Base-by-base conservation (phyloP, 2,329 filamentous ascomycete genomes). In the Xylariaceae sp. region DNA sequence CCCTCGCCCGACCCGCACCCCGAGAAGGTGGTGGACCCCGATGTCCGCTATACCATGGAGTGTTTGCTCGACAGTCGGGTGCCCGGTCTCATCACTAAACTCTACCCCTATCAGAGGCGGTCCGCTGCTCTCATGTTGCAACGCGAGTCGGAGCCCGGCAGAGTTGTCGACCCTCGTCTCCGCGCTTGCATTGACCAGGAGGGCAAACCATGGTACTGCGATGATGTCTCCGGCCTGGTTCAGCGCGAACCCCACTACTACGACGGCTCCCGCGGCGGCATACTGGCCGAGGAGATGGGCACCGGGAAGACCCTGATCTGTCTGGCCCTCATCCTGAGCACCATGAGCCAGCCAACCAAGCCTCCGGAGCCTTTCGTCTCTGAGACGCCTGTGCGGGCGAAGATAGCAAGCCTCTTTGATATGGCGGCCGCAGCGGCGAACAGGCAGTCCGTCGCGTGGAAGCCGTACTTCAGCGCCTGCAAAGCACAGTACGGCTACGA, bases 281-380 rank as follows among this genome's bases (percentile, higher is more conserved):
- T 90, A 11, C 61, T 88, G 11, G 83, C 83, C 0, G 85, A 92
- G 51, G 80, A 84, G 43, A 89, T 89, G 83, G 82, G 81, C 5
- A 63, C 73, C 0, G 89, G 90, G 0, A 96, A 95, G 62, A 95
- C 90, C 0, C 60, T 95, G 17, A 94, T 95, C 9, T 90, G 83
- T 43, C 61, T 96, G 13, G 70, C 81, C 5, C 61, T 87, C 2
- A 78, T 95, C 24, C 64, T 93, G 17, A 80, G 86, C 3, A 94
- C 86, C 0, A 77, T 74, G 46, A 67, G 78, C 19, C 72, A 89
- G 40, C 72, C 9, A 74, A 85, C 5, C 60, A 67, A 13, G 72
- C 82, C 3, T 81, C 89, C 2, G 68, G 77, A 3, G 55, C 80
- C 33, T 75, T 81, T 50, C 61, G 70, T 45, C 27, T 50, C 37